Evolutionary conservation across 148 eudicot genomes (phyloP), one percentile per base, ranked within the genome.

Genomic region (Rhododendron kiyosumense): DNA sequence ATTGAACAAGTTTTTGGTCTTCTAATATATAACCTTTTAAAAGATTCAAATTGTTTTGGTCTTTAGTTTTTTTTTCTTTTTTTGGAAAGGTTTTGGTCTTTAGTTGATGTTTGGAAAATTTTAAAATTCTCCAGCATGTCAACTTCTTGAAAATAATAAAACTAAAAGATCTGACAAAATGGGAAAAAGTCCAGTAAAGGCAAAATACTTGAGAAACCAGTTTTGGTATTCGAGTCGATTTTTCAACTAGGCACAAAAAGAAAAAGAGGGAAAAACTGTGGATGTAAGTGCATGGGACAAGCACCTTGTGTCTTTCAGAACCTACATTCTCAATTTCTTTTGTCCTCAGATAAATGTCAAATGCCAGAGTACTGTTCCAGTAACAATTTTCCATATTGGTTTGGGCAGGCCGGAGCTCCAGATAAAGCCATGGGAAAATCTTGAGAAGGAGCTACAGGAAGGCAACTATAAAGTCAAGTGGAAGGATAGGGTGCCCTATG

Each of bases 331-430:
- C 76, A 69, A 30, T 14, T 69, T 67, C 34, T 65, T 24, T n/a
- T 13, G 14, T 28, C 2, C 17, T 3, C 3, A 45, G 7, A 11
- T n/a, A 10, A 3, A 45, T 24, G 14, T 18, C 6, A 2, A 38
- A 8, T 26, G 26, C 14, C 24, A 18, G 12, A 45, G 45, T 41
- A 41, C 41, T 76, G 22, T 17, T 41, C 49, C 26, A 9, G 12
- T 77, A 77, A 77, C 48, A 41, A 41, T 59, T 43, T 76, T 67
- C 61, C 0, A 34, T 51, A 13, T 20, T 28, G 43, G 52, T 32
- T 81, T 79, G 34, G 79, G 75, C 87, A 93, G 94, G 94, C 90
- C 90, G 7, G 94, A 91, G 91, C 41, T 88, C 51, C 78, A 88
- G 28, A 86, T 93, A 85, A 86, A 88, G 88, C 93, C 94, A 54